Base-by-base conservation (phyloP, 768 basidiomycete genomes). In the Boletus tylopilopsis region DNA sequence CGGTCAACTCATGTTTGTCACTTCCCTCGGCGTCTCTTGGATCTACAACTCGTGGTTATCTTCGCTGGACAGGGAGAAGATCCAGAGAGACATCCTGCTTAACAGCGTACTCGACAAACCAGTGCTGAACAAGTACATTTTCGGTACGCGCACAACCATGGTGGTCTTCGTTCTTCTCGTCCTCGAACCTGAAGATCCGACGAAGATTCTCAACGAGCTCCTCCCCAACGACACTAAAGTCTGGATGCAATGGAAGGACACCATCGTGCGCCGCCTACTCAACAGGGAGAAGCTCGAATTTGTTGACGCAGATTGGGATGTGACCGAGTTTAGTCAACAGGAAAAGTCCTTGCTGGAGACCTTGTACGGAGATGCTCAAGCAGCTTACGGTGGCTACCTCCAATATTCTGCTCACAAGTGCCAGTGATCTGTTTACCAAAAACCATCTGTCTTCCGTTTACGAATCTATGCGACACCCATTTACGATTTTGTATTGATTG, bases 1-100 rank as follows among this genome's bases (percentile, higher is more conserved):
- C 24, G 70, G 70, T 12, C 70, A 72, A 50, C 56, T 68, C 49
- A 57, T 71, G 61, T 72, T 71, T 41, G 57, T 71, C 33, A 0
- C 46, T 11, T 64, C 69, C 0, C 66, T 71, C 7, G 63, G 48
- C 13, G 62, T 69, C 27, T 72, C 71, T 13, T 71, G 68, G 68
- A 19, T 53, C 4, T 71, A 72, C 42, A 72, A 70, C 37, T 63
- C 61, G 10, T 71, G 61, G 57, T 43, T 72, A 2, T 65, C 71
- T 3, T 68, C 66, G 8, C 56, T 76, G 69, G 72, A 77, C 40
- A 67, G 54, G 45, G 67, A 64, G 13, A 57, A 54, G 35, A 53
- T 61, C 9, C 61, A 72, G 49, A 57, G 51, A 22, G 42, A 57
- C 19, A 48, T 70, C 11, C 18, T 69, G 6, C 16, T 68, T 11